Evolutionary conservation across 495 filamentous ascomycete genomes (phyloP).

Genomic region (Trichoderma orchidacearum): DNA sequence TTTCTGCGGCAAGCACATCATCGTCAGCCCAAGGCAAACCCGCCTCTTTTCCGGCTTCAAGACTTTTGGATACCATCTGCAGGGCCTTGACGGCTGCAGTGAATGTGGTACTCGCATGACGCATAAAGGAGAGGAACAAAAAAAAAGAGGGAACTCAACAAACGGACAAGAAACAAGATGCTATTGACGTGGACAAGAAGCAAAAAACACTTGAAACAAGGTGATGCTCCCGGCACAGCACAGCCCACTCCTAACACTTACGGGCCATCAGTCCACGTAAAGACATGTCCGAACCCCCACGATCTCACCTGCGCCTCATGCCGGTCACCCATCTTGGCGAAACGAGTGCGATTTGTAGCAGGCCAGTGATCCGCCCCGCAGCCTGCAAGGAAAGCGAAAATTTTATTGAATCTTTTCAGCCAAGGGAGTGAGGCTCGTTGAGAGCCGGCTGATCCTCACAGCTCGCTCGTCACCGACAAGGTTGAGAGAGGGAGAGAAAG

Average conservation of each 20-base stretch:
- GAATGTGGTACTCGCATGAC: too few species aligned
- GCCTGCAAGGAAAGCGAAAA: too few species aligned
- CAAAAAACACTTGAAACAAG: too few species aligned
- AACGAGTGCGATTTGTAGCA: not conserved
- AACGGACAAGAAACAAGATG: not conserved
- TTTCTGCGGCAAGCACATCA: conserved; percentile 18
- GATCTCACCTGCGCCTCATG: conserved; percentile 49
- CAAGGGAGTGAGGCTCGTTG: too few species aligned
- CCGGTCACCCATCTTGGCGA: conserved; percentile 5
- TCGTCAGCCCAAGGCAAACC: not conserved
- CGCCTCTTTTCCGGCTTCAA: conserved; percentile 3
- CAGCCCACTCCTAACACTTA: too few species aligned
- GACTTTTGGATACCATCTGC: too few species aligned
- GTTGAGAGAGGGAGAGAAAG: too few species aligned
- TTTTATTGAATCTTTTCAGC: too few species aligned
- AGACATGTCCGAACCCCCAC: conserved; percentile 67
- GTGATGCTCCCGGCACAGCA: too few species aligned
- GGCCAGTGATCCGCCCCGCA: not conserved
- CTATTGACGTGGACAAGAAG: too few species aligned
- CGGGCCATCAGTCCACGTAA: conserved; percentile 71
- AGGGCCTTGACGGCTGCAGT: not conserved
- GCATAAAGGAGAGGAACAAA: not conserved
- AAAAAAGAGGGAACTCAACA: conserved; percentile 1
- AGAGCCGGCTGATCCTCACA: too few species aligned
- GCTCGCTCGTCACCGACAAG: too few species aligned